Base-by-base conservation (phyloP, 139 green algal genomes). In the Tetraselmis striata region DNA sequence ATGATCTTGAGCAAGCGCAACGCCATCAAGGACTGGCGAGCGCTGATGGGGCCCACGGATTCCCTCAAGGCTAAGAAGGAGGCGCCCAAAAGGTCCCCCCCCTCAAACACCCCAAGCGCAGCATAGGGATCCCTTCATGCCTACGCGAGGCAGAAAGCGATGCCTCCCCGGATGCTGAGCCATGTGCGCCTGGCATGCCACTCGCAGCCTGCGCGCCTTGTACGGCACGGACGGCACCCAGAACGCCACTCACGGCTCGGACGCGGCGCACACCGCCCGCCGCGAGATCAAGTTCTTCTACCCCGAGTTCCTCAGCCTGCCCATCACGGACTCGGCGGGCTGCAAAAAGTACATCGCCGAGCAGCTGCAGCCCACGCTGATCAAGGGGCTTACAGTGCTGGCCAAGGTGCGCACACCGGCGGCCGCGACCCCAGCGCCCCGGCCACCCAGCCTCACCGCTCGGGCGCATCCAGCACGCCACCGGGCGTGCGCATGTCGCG, bases 221-320 rank as follows among this genome's bases (percentile, higher is more conserved):
- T 97, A 93, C 83, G 94, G 94, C 81, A 94, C 90, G 5, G 91
- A 96, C 77, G 92, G 91, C 74, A 94, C 90, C 1, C 76, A 86
- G 28, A 97, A 97, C 81, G 93, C 93, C 27, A 88, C 84, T 0
- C 94, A 97, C 80, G 94, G 94, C 78, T 93, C 88, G 31, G 94
- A 97, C 87, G 93, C 89, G 23, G 82, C 85, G 0, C 75, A 59
- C n/a, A 90, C 77, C 30, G 94, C 94, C 1, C 59, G 67, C 23
- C 87, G 93, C 1, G 94, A 97, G 81, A 93, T 95, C 80, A 88
- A 89, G 81, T 97, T 97, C 86, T 94, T 89, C 89, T 97, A 96
- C 84, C 93, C 94, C 45, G 45, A 67, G 45, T 67, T 67, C 45
- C 45, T 67, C 45, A 32, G 77, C 31, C 29, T 59, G 26, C 77